These are phyloP conservation scores for Lolium perenne DNA, from an alignment of 176 grass and related monocot species.

Conservation along the genomic window DNA sequence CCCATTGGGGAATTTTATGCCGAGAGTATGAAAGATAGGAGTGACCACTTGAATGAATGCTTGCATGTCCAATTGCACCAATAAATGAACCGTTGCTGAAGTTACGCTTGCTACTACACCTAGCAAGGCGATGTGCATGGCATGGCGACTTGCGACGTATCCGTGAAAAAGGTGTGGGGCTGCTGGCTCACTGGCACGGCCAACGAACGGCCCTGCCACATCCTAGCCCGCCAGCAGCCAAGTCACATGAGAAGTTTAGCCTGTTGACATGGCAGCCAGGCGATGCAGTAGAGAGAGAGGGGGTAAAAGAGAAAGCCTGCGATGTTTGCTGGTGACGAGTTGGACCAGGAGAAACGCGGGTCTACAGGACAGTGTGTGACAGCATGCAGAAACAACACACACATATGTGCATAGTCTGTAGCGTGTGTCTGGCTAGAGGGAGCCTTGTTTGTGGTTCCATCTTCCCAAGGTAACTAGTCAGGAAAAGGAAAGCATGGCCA, in stretches of 20 bases:
- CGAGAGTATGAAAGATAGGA: conserved; percentile 46
- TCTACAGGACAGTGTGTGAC: conserved; percentile 12
- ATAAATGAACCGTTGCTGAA: conserved; percentile 53
- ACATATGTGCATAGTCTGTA: conserved; percentile 34
- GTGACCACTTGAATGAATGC: conserved; percentile 37
- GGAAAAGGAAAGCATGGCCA: conserved; percentile 36
- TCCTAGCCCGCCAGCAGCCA: conserved; percentile 39
- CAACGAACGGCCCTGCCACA: conserved; percentile 46
- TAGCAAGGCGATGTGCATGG: conserved; percentile 32
- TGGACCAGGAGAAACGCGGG: conserved; percentile 33
- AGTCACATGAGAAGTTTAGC: conserved; percentile 54
- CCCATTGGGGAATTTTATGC: conserved; percentile 49
- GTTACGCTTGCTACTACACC: conserved; percentile 28
- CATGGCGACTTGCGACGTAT: conserved; percentile 39
- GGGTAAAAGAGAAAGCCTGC: conserved; percentile 6
- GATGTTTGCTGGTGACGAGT: conserved; percentile 10
- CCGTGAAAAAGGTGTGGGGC: conserved; percentile 34
- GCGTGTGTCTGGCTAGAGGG: conserved; percentile 34
- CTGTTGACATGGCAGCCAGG: conserved; percentile 43
- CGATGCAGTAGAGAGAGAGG: conserved; percentile 19
- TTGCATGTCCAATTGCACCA: conserved; percentile 35
- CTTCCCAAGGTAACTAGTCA: conserved; percentile 47
- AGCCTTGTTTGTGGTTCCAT: conserved; percentile 22
- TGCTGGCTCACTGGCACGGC: conserved; percentile 41
- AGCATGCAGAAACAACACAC: conserved; percentile 9